These are phyloP conservation scores for Canavalia ensiformis DNA, from an alignment of 306 rosid genomes.

Conservation along the genomic window DNA sequence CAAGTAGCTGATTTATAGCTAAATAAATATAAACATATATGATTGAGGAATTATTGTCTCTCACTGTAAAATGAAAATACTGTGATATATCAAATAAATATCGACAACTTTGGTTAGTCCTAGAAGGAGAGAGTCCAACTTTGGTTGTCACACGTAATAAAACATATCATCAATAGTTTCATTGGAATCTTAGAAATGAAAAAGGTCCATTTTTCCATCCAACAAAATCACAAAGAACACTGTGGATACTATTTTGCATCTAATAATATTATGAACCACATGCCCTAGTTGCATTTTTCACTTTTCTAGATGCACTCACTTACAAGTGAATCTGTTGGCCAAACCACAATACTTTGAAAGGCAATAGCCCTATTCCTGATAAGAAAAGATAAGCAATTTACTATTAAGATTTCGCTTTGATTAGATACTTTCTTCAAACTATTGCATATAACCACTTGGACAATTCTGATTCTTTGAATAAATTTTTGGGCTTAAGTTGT, in stretches of 20 bases:
- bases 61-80: conserved; percentile 15
- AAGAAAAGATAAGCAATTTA: background rate
- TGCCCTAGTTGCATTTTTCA: background rate
- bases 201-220: background rate
- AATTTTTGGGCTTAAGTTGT: too few species aligned
- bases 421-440: background rate
- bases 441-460: background rate
- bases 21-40: background rate
- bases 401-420: background rate
- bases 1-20: background rate
- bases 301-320: conserved; percentile 23
- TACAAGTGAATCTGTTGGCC: background rate
- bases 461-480: background rate
- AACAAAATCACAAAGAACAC: background rate
- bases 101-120: background rate
- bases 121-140: background rate
- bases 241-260: background rate
- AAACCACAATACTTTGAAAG: background rate
- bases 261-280: background rate
- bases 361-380: background rate
- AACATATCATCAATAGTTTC: background rate
- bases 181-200: background rate
- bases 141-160: background rate
- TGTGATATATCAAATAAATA: background rate
- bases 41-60: conserved; percentile 8